These are phyloP conservation scores for Venustampulla echinocandica DNA, from an alignment of 495 filamentous ascomycete genomes.

Conservation along the genomic window DNA sequence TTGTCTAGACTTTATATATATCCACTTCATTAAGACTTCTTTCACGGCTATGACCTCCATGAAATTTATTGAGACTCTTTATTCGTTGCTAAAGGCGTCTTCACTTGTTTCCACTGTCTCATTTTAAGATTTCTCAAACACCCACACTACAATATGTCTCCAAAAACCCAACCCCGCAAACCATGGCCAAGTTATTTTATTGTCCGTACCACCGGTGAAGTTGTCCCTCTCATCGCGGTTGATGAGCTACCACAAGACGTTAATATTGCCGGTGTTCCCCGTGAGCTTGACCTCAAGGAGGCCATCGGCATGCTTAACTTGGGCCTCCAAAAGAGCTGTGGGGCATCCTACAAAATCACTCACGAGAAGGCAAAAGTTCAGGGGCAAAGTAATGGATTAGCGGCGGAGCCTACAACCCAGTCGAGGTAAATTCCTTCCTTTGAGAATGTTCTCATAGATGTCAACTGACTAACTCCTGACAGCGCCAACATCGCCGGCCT, in stretches of 20 bases:
- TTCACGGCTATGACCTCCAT: too few species aligned
- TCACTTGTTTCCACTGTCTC: too few species aligned
- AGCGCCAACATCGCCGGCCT: background rate
- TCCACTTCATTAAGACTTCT: too few species aligned
- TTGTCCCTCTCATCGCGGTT: slow-evolving; percentile 36
- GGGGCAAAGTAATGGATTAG: too few species aligned
- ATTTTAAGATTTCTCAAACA: too few species aligned
- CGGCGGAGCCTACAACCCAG: too few species aligned
- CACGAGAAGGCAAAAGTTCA: slow-evolving; percentile 9
- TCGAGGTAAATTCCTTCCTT: too few species aligned
- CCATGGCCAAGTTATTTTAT: slow-evolving; percentile 29
- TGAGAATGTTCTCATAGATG: too few species aligned
- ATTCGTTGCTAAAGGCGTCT: too few species aligned
- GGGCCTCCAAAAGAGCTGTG: slow-evolving; percentile 23
- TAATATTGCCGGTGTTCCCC: slow-evolving; percentile 30
- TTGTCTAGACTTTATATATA: too few species aligned
- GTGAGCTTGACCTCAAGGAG: slow-evolving; percentile 30
- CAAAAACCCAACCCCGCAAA: background rate
- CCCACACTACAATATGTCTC: background rate
- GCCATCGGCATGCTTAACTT: slow-evolving; percentile 32
- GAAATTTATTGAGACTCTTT: too few species aligned
- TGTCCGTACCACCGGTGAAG: slow-evolving; percentile 29
- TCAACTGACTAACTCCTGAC: too few species aligned
- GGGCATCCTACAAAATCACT: slow-evolving; percentile 27
- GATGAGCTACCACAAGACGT: slow-evolving; percentile 38